phyloP scores from a whole-genome alignment of 257 asterid species.

The Solanum infundibuliforme region DNA sequence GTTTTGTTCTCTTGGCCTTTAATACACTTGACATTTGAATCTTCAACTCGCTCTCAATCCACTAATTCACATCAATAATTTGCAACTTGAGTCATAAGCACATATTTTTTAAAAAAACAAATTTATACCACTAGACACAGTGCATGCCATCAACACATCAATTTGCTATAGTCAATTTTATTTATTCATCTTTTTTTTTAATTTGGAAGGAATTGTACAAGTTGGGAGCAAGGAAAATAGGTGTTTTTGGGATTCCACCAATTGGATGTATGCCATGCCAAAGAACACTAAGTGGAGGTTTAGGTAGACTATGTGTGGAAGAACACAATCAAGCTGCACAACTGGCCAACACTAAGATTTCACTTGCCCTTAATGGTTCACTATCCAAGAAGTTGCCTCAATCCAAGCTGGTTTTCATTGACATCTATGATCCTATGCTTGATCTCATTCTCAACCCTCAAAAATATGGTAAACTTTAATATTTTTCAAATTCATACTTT shows the following conservation, averaged over 20 bases:
- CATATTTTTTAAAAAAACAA: too few species aligned
- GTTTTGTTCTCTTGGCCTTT: background rate
- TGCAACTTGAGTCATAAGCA: background rate
- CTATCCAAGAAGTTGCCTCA: slow-evolving; percentile 20
- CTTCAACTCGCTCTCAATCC: background rate
- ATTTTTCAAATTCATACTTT: background rate
- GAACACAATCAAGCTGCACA: slow-evolving; percentile 27
- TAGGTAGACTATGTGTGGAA: slow-evolving; percentile 28
- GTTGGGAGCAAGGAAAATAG: slow-evolving; percentile 50
- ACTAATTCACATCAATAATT: background rate
- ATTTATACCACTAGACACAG: too few species aligned
- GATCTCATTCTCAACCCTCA: slow-evolving; percentile 40
- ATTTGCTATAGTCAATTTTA: background rate
- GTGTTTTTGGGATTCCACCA: slow-evolving; percentile 54
- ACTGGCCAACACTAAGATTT: slow-evolving; percentile 34
- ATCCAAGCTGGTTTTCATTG: slow-evolving; percentile 30
- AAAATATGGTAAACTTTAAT: background rate
- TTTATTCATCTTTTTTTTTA: background rate
- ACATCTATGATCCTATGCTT: slow-evolving; percentile 37
- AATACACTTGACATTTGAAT: background rate
- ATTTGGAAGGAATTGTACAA: slow-evolving; percentile 39
- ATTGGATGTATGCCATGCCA: slow-evolving; percentile 68
- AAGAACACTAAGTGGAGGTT: slow-evolving; percentile 60
- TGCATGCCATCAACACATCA: background rate
- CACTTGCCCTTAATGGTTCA: slow-evolving; percentile 18